These are phyloP conservation scores for Pelargonium citronellum DNA, from an alignment of 441 rosid genomes.

Conservation along the genomic window DNA sequence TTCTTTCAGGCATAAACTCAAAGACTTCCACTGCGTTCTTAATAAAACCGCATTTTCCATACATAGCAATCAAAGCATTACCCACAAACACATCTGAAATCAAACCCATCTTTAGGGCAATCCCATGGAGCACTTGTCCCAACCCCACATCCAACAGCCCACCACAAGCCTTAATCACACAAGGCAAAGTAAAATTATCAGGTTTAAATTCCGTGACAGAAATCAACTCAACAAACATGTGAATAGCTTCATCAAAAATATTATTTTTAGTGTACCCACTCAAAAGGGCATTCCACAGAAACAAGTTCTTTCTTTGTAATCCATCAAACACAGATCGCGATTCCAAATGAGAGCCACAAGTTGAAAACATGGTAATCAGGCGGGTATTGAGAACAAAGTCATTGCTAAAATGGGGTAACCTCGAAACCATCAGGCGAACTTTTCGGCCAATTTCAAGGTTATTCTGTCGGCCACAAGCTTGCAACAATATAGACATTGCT, in stretches of 20 bases:
- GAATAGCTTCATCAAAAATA: constrained; percentile 37
- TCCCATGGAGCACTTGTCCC: constrained; percentile 50
- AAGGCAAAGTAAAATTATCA: constrained; percentile 64
- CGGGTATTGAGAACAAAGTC: constrained; percentile 50
- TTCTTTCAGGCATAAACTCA: constrained; percentile 42
- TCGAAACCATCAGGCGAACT: constrained; percentile 40
- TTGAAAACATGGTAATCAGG: constrained; percentile 50
- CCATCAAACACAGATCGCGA: constrained; percentile 45
- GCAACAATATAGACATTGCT: constrained; percentile 46
- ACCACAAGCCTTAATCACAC: constrained; percentile 60
- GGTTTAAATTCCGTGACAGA: constrained; percentile 33
- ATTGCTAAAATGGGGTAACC: constrained; percentile 32
- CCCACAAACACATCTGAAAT: constrained; percentile 46
- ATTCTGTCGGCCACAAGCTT: constrained; percentile 43
- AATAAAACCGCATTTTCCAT: constrained; percentile 42
- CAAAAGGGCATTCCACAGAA: constrained; percentile 63
- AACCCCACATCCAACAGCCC: constrained; percentile 35
- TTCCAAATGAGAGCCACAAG: constrained; percentile 44
- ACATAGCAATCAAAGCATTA: constrained; percentile 44
- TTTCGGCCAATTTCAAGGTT: constrained; percentile 43
- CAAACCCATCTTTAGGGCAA: constrained; percentile 47
- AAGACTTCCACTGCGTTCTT: constrained; percentile 38
- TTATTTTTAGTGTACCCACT: constrained; percentile 54
- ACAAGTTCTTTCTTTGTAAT: constrained; percentile 42
- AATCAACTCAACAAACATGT: constrained; percentile 42